Base-by-base conservation (phyloP, 2,329 filamentous ascomycete species). In the Paraphoma sp. region DNA sequence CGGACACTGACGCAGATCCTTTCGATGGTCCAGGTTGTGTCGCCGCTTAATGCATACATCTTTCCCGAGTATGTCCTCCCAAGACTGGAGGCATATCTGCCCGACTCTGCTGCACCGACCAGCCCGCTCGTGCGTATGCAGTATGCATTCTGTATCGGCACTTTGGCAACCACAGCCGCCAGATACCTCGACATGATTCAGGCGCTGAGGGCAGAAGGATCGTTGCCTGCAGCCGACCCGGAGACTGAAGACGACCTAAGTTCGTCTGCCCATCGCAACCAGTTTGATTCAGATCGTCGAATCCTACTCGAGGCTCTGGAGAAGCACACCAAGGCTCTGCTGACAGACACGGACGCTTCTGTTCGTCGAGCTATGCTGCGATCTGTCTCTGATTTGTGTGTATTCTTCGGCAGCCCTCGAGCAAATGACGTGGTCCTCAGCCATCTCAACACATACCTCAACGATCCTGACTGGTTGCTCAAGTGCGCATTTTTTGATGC, bases 401-500 rank as follows among this genome's bases (percentile, higher is more conserved):
- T 97, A 64, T 98, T 99, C 76, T 98, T 99, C 65, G 93, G 92
- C 3, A 93, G 91, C 58, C 85, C 89, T n/a, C 90, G 93, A 70
- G 90, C 94, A 1, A 97, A 96, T 73, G 95, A 99, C 71, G 92
- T 99, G n/a, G 88, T 99, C 14, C 81, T 99, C 18, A 96, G 93
- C 31, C 95, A 99, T 78, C 82, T 99, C 29, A 98, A 98, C 71
- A 99, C 95, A 0, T 99, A 99, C 69, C 80, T 99, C 8, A 99
- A 99, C 65, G 95, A 98, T 68, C 87, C 90, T 42, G 93, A 99
- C 73, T 99, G 95, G 95, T 92, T 92, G 74, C 80, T 99, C 31
- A 97, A 97, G 75, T 97, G 93, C 68, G 93, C 94, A 2, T 98
- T 98, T 73, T 97, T 99, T 69, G 93, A 97, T 70, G 92, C 93